These are phyloP conservation scores for Amyloporia xantha DNA, from an alignment of 768 basidiomycete genomes.

Conservation along the genomic window DNA sequence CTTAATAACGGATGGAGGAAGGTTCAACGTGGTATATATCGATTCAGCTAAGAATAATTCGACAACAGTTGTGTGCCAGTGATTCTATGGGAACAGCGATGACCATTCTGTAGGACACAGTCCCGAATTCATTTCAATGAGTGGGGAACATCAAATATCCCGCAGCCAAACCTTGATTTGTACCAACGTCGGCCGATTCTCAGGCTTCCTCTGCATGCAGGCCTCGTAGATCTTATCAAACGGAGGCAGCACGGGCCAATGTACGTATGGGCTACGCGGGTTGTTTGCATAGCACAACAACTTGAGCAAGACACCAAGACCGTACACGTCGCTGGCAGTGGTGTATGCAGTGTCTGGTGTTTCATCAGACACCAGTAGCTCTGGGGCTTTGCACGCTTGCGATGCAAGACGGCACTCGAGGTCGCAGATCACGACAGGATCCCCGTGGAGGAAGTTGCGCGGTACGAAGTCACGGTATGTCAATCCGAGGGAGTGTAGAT, in stretches of 20 bases:
- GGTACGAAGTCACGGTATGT: neutral
- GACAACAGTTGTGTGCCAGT: too few species aligned
- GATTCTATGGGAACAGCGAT: too few species aligned
- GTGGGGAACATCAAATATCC: neutral
- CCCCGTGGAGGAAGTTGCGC: neutral
- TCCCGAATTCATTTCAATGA: neutral
- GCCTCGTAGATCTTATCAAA: conserved; percentile 3
- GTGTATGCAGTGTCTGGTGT: neutral
- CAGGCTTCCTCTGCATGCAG: neutral
- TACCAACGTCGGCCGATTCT: neutral
- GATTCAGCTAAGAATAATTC: too few species aligned
- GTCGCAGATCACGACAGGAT: neutral
- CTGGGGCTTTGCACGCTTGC: neutral
- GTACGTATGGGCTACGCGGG: neutral
- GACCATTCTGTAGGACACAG: too few species aligned
- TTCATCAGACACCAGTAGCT: neutral
- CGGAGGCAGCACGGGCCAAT: neutral
- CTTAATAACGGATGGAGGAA: too few species aligned
- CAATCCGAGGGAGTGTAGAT: neutral
- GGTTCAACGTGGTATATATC: too few species aligned
- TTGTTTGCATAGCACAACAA: neutral
- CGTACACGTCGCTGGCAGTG: neutral
- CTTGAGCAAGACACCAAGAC: neutral
- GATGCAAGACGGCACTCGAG: neutral
- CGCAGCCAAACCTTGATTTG: neutral